These are phyloP conservation scores for Candida morakotiae DNA, from an alignment of 805 yeast species.

Conservation along the genomic window DNA sequence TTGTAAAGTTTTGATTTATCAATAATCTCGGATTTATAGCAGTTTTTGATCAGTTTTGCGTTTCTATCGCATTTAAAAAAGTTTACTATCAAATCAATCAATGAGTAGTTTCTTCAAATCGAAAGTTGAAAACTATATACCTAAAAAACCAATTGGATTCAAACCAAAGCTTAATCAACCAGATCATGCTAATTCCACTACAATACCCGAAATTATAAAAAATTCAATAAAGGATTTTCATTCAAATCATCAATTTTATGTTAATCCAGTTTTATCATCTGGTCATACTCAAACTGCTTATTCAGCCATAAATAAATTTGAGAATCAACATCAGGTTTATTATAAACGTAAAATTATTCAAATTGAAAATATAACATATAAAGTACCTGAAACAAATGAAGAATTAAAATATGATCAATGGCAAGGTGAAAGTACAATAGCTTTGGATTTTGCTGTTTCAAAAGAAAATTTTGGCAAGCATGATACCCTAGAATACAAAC, in stretches of 20 bases:
- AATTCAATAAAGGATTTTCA: conserved; percentile 37
- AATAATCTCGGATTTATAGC: too few species aligned
- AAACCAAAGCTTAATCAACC: conserved; percentile 9
- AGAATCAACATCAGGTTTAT: conserved; percentile 36
- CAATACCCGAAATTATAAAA: conserved; percentile 31
- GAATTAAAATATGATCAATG: conserved; percentile 34
- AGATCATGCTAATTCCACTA: conserved; percentile 1
- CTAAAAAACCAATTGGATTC: conserved; percentile 21
- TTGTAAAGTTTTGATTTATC: too few species aligned
- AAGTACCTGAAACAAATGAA: conserved; percentile 19
- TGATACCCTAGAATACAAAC: conserved; percentile 23
- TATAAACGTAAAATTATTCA: conserved; percentile 42
- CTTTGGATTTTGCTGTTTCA: conserved; percentile 43
- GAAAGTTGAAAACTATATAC: conserved; percentile 19
- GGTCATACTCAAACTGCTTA: conserved; percentile 51
- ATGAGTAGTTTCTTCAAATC: conserved; percentile 16
- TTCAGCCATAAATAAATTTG: conserved; percentile 41
- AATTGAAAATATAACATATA: conserved; percentile 24
- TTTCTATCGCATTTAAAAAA: too few species aligned
- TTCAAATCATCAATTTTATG: conserved; percentile 32
- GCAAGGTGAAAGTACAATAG: conserved; percentile 43
- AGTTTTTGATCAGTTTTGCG: too few species aligned
- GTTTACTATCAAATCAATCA: too few species aligned
- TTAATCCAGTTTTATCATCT: conserved; percentile 44
- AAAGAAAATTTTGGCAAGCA: conserved; percentile 11